These are phyloP conservation scores for Trichosanthes cucumerina DNA, from an alignment of 306 rosid genomes.

Conservation along the genomic window DNA sequence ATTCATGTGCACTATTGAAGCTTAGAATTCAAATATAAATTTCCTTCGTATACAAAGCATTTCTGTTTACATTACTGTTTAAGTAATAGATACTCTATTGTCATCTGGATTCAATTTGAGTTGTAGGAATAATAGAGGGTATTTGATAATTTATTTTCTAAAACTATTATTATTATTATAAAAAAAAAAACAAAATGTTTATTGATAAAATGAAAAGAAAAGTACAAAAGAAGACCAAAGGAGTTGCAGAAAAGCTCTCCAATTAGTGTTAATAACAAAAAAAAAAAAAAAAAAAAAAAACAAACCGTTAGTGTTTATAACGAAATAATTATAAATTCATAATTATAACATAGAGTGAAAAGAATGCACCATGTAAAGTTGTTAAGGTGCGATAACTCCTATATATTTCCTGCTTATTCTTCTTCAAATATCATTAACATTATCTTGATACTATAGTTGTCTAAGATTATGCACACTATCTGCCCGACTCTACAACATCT, in stretches of 20 bases:
- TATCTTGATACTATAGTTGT: too few relatives aligned
- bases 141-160: not conserved
- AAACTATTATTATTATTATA: not conserved
- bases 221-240: not conserved
- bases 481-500: too few relatives aligned
- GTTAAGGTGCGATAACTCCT: too few relatives aligned
- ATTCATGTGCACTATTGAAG: not conserved
- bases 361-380: too few relatives aligned
- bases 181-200: not conserved
- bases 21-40: not conserved
- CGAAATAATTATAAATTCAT: too few relatives aligned
- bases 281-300: not conserved
- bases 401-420: too few relatives aligned
- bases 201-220: not conserved
- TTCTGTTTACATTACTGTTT: not conserved
- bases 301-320: not conserved
- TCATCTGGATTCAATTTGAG: not conserved
- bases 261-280: not conserved
- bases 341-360: too few relatives aligned
- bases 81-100: not conserved
- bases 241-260: not conserved
- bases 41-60: not conserved
- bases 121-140: not conserved
- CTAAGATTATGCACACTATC: too few relatives aligned
- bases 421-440: too few relatives aligned